Evolutionary conservation across 768 basidiomycete genomes (phyloP), one percentile per base, ranked within the genome.

Genomic region (Hygrocybe coccinea): DNA sequence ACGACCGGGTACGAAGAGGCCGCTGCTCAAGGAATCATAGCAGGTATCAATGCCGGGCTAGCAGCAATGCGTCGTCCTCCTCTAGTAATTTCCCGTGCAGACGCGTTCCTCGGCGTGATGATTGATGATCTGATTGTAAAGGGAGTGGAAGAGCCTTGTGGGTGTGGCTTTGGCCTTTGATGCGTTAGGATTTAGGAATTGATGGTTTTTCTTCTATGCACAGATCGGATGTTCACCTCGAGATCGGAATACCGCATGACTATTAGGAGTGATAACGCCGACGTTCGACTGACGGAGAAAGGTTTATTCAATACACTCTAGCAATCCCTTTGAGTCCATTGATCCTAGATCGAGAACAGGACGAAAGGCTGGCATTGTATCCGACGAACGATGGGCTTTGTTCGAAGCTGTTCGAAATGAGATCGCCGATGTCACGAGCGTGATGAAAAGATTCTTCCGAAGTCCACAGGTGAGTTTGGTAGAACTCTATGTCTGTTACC

Each of bases 1-100:
- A 95, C 93, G 1, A 95, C 93, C 1, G 93, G 93, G 4, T 95
- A 95, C 65, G 93, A 95, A 66, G 93, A 95, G 71, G 93, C 93
- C 1, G 93, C 90, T 2, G 91, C 89, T 3, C 93, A 95, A 66
- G 93, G 93, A 8, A 74, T 83, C n/a, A 70, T 95, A 0, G 93
- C 92, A 1, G 92, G 93, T 2, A 84, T 90, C 50, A 95, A 95
- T 54, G 93, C 93, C 0, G 93, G 90, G 0, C 76, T 92, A 2
- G 72, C 82, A 0, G 84, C 89, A 7, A 73, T 75, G 2, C 65
- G 71, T 12, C 76, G 72, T 38, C 73, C 81, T 1, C 81, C 87
- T 0, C 66, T 95, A 15, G 63, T 84, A 2, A 66, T 95, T 34
- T 83, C 85, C 10, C 82, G 93, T n/a, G 90, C 91, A 5, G 90